phyloP scores from a whole-genome alignment of 148 eudicot species.

The Linanthus parryae region DNA sequence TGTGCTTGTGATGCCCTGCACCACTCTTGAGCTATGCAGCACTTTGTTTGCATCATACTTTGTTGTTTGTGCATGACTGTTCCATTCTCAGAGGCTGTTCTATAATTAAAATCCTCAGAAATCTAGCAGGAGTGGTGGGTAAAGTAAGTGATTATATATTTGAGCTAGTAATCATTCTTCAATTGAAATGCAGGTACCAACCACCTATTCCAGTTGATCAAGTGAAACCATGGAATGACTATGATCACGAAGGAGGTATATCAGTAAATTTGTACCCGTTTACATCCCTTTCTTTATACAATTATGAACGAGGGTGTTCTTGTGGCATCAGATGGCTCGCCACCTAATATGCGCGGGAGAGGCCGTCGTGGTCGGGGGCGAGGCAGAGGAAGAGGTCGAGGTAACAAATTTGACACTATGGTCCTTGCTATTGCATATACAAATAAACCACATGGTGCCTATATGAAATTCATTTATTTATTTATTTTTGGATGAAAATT shows the following conservation, averaged over 20 bases:
- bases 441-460: neutral
- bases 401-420: neutral
- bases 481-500: too few relatives aligned
- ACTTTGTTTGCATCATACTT: too few relatives aligned
- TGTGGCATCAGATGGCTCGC: conserved; percentile 15
- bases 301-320: neutral
- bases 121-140: too few relatives aligned
- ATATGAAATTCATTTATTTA: neutral
- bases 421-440: neutral
- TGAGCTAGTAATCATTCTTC: too few relatives aligned
- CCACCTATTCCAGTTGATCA: conserved; percentile 24
- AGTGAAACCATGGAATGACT: conserved; percentile 21
- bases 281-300: neutral
- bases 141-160: too few relatives aligned
- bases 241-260: conserved; percentile 21
- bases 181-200: conserved; percentile 18
- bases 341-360: conserved; percentile 19
- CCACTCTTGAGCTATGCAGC: too few relatives aligned
- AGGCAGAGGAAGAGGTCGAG: conserved; percentile 25
- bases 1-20: too few relatives aligned
- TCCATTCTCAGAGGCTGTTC: too few relatives aligned
- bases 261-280: neutral
- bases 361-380: conserved; percentile 23
- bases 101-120: too few relatives aligned
- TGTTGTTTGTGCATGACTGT: too few relatives aligned